A percentile compares a stretch with the other conserved stretches of the same genome.
These are phyloP conservation scores for Aquilaria agallochum DNA, from an alignment of 441 rosid species.

Conservation along the genomic window DNA sequence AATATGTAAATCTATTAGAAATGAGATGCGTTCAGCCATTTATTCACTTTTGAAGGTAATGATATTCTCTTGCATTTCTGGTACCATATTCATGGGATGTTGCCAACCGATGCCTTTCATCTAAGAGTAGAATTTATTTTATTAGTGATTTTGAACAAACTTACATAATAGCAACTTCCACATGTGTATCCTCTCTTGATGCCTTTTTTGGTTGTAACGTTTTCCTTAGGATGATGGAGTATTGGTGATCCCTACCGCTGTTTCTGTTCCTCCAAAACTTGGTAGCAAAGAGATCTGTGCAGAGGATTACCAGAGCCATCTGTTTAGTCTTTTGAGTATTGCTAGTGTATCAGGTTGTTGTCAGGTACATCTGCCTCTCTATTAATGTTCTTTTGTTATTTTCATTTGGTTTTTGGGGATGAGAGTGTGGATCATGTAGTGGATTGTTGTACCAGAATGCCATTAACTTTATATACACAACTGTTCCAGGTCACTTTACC, in stretches of 20 bases:
- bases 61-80: background rate
- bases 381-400: background rate
- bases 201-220: conserved; percentile 1
- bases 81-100: background rate
- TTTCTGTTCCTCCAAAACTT: conserved; percentile 78
- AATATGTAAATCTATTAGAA: conserved; percentile 62
- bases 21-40: conserved; percentile 73
- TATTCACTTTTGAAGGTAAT: conserved; percentile 79
- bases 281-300: conserved; percentile 72
- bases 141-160: background rate
- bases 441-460: background rate
- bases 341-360: conserved; percentile 97
- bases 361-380: conserved; percentile 54
- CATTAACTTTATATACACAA: conserved; percentile 11
- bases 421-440: background rate
- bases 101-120: background rate
- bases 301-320: conserved; percentile 60
- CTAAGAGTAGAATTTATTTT: conserved; percentile 1
- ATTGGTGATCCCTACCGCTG: conserved; percentile 77
- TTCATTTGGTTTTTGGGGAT: background rate
- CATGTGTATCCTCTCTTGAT: conserved; percentile 4
- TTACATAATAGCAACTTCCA: background rate
- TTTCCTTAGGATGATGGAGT: conserved; percentile 82
- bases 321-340: conserved; percentile 67
- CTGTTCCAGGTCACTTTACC: conserved; percentile 81